Conservation (phyloP, 208 protist species). For the Sergeia podlipaevii region DNA sequence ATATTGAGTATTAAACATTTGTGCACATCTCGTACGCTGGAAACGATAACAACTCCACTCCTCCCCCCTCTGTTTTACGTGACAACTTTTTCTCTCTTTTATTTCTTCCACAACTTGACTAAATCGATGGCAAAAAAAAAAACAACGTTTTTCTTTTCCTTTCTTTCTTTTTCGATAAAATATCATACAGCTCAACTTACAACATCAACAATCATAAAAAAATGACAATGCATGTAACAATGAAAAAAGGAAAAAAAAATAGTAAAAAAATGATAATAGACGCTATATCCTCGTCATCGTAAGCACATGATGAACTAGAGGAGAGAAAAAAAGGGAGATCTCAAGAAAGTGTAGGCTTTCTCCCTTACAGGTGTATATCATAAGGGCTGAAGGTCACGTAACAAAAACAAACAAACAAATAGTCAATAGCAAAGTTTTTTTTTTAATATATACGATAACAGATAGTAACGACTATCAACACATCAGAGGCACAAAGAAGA, state of each 20-base stretch:
- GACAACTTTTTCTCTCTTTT: no score
- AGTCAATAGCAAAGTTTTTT: slow-evolving; percentile 10
- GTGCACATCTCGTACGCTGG: no score
- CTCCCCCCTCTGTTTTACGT: no score
- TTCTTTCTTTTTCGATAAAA: no score
- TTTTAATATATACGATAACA: neutral
- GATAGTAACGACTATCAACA: neutral
- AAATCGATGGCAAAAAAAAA: neutral
- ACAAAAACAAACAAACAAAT: slow-evolving; percentile 1
- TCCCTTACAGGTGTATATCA: no score
- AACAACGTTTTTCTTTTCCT: no score
- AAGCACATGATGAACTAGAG: neutral
- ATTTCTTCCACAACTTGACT: no score
- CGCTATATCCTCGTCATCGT: neutral
- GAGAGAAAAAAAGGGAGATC: neutral
- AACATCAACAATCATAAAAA: slow-evolving; percentile 3
- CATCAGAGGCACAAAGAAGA: neutral
- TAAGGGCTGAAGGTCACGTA: no score
- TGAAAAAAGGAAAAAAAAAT: slow-evolving; percentile 9
- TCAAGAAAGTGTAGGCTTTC: neutral
- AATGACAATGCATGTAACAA: slow-evolving; percentile 3
- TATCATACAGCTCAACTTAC: neutral
- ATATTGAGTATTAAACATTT: no score
- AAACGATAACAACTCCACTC: no score
- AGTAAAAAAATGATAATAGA: slow-evolving; percentile 10